Evolutionary conservation across 257 asterid genomes (phyloP), one percentile per base, ranked within the genome.

Genomic region (Jasminum sambac): DNA sequence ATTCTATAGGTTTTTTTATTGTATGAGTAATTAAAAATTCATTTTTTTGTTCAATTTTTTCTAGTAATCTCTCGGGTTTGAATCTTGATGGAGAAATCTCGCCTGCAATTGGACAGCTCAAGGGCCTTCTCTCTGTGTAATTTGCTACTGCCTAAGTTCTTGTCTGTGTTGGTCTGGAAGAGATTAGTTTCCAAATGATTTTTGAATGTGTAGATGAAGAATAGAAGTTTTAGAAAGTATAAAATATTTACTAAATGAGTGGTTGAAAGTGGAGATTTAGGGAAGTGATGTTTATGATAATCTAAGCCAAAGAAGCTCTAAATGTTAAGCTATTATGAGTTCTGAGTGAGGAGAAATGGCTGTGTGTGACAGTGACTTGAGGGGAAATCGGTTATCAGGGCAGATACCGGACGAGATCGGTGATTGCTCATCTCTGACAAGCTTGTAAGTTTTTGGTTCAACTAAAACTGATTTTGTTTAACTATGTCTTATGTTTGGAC

Each of bases 361-460:
- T 71, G 26, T 68, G 67, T 62, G 16, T 24, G 13, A 26, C 69
- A 91, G 99, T 81, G 99, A 91, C 66, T 74, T 90, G 43, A 85
- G 83, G 80, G 94, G 76, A 39, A 95, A 91, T 80, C 76, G 77
- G 65, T 90, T 95, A 2, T 87, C 96, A 1, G 98, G 99, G 11
- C 99, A 91, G 74, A 95, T 95, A 72, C 99, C 99, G 1, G 99
- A 95, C 78, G 98, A 95, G 83, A 89, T 95, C 79, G 99, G 98
- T 34, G 99, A 95, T 68, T 95, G 98, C 81, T 87, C 91, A 5
- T 82, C 85, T 65, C 66, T 95, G 80, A 72, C 21, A 70, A 89
- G 84, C 73, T 76, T 95, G 99, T 95, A 79, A 67, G 86, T 77
- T 13, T 70, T 26, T 8, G 38, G 62, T 34, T 17, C 34, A 64